These are phyloP conservation scores for Gonapodya prolifera DNA, from an alignment of 192 early-diverging fungal species.

Conservation along the genomic window DNA sequence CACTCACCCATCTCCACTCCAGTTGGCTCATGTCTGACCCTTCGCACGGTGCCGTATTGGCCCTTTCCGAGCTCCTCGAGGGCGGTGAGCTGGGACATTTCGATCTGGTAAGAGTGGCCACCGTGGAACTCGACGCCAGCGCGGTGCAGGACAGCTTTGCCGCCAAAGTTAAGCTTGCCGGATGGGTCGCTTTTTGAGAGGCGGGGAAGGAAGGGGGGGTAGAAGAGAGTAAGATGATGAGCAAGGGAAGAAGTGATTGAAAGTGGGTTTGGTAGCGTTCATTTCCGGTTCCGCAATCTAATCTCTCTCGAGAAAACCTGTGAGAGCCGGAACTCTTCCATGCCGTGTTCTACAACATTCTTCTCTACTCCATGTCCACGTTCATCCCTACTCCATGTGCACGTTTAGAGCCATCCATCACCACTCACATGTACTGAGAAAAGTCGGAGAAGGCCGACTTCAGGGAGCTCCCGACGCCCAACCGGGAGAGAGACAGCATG, in stretches of 20 bases:
- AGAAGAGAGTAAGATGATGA: neutral
- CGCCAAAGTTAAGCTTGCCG: constrained; percentile 81
- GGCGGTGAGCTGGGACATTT: constrained; percentile 69
- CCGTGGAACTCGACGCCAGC: constrained; percentile 85
- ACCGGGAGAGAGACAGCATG: neutral
- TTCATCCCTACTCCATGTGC: neutral
- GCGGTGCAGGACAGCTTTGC: constrained; percentile 81
- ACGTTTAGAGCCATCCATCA: neutral
- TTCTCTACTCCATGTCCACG: constrained; percentile 2
- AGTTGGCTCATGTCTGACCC: constrained; percentile 75
- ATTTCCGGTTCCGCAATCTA: neutral
- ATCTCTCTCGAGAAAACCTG: constrained; percentile 6
- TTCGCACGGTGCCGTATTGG: constrained; percentile 88
- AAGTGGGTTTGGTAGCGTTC: neutral
- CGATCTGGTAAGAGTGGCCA: constrained; percentile 76
- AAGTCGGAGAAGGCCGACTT: constrained; percentile 50
- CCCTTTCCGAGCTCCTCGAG: constrained; percentile 75
- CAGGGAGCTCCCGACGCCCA: neutral
- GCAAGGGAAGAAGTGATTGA: neutral
- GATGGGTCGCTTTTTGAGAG: constrained; percentile 46
- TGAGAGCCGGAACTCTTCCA: constrained; percentile 6
- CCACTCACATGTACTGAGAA: constrained; percentile 48
- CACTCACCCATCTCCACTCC: constrained; percentile 62
- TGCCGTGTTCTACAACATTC: neutral
- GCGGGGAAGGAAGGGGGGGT: neutral